Conservation (phyloP, 2,329 filamentous ascomycete genomes). For the Sarocladium brachiariae region DNA sequence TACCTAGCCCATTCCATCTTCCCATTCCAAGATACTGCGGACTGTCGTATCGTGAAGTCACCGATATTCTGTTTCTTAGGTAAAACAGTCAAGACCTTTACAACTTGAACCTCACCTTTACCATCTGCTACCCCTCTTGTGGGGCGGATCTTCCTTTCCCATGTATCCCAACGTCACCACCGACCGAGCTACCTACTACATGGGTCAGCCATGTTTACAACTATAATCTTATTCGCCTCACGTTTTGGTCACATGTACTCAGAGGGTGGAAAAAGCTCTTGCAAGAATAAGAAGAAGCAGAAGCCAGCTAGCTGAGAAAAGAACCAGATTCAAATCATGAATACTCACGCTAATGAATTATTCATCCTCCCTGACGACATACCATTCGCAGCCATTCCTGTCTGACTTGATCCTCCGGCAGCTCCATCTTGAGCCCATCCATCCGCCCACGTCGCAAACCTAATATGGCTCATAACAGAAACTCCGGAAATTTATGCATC, state of each 20-base stretch:
- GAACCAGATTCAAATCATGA: too few species aligned
- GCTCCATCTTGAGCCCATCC: too few species aligned
- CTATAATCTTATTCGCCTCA: constrained; percentile 3
- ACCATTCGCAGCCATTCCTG: background rate
- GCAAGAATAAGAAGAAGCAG: too few species aligned
- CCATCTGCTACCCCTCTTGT: too few species aligned
- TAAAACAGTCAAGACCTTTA: too few species aligned
- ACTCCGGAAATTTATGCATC: background rate
- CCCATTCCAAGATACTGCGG: constrained; percentile 3
- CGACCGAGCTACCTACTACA: background rate
- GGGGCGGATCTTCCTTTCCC: background rate
- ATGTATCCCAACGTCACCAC: background rate
- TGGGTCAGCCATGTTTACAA: background rate
- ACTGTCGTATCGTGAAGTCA: background rate
- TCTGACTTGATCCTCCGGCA: too few species aligned
- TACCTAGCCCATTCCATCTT: background rate
- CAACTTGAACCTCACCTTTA: too few species aligned
- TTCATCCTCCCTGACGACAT: constrained; percentile 7
- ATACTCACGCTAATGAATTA: background rate
- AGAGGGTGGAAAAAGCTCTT: too few species aligned
- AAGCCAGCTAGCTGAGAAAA: too few species aligned
- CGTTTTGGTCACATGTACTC: background rate
- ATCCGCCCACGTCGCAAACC: background rate
- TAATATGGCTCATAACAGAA: background rate
- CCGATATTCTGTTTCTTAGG: background rate